phyloP scores from a whole-genome alignment of 2,329 filamentous ascomycete species.

The Aspergillus sergii region DNA sequence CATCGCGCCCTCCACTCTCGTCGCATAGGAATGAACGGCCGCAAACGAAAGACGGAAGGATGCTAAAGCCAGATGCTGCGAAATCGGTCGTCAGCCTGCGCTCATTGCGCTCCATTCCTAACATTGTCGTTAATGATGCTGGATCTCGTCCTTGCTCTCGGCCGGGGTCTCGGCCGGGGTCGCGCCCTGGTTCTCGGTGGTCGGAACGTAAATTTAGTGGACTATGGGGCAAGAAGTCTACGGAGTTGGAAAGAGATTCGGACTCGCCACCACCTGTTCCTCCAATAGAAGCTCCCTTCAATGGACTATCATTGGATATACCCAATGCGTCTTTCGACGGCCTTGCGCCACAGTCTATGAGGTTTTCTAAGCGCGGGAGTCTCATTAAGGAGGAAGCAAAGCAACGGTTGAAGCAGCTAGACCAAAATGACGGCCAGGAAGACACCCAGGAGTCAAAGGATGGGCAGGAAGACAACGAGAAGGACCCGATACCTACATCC shows the following conservation, averaged over 20 bases:
- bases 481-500: conserved; percentile 4
- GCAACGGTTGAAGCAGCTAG: conserved; percentile 34
- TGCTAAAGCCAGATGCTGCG: conserved; percentile 17
- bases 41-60: background rate
- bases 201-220: conserved; percentile 47
- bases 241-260: conserved; percentile 34
- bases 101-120: conserved; percentile 41
- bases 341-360: conserved; percentile 53
- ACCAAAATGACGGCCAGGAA: conserved; percentile 21
- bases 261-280: conserved; percentile 38
- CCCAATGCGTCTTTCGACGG: conserved; percentile 58
- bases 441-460: background rate
- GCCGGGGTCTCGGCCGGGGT: conserved; percentile 34
- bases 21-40: conserved; percentile 16
- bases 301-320: conserved; percentile 57
- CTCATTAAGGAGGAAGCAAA: conserved; percentile 56
- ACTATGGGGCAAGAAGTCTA: conserved; percentile 36
- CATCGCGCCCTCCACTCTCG: conserved; percentile 14
- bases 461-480: conserved; percentile 8
- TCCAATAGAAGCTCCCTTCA: conserved; percentile 43
- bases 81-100: conserved; percentile 30
- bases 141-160: conserved; percentile 36
- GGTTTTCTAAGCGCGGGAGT: conserved; percentile 64
- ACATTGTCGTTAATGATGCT: conserved; percentile 42
- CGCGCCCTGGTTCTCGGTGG: conserved; percentile 44